Evolutionary conservation across 2,329 filamentous ascomycete species (phyloP), one percentile per base, ranked within the genome.

Genomic region (Cladosporium velox): DNA sequence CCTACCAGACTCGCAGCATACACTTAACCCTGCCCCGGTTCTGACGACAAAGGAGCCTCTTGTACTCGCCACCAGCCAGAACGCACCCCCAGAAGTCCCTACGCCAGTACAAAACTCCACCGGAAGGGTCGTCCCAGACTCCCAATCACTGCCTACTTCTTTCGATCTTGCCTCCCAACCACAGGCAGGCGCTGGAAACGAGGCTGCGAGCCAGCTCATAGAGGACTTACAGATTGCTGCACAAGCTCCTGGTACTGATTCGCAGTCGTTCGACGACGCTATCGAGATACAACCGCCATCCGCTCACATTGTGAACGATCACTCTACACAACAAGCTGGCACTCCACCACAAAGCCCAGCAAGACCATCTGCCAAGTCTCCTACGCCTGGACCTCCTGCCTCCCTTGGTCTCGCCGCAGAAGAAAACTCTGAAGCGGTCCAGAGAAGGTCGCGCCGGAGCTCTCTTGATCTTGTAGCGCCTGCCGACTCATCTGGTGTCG

Each of bases 71-170:
- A 52, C 59, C 26, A 52, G 47, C n/a, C 59, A 35, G 28, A 62
- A 62, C 11, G 4, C 18, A 52, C 10, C 44, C 11, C 21, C 47
- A 34, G 59, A 7, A 35, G 30, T 2, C 34, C 11, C 6, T 14
- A 35, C 30, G 11, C 47, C 59, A 7, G 47, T 15, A 26, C 41
- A 18, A 15, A 18, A 26, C 3, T 52, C 32, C 14, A 52, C 35
- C n/a, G 61, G 61, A 21, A 58, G 54, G 51, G 65, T 68, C 21
- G 65, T 70, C 7, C 67, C 68, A 18, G 68, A 70, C 51, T 70
- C 68, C 6, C 68, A 70, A 57, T 68, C 59, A 26, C 35, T 68
- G 26, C 51, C 34, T 18, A 57, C 35, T 12, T 57, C 61, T 11
- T n/a, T 55, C 8, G 51, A 47, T 11, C 28, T 57, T 8, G 35